Evolutionary conservation across 2,329 filamentous ascomycete species (phyloP).

Genomic region (Beauveria medogensis): DNA sequence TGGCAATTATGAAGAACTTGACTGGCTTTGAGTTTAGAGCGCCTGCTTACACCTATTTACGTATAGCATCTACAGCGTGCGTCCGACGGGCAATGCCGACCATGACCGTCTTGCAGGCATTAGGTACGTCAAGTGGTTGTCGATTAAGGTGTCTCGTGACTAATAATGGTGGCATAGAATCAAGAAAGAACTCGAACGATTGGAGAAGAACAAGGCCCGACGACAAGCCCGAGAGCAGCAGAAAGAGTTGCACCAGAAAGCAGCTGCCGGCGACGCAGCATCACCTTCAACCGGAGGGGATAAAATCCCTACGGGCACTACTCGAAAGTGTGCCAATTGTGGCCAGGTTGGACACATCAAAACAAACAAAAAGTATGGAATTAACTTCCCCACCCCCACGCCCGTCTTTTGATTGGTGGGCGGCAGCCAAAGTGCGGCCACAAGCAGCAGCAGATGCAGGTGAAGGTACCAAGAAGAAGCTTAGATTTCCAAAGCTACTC

Average conservation of each 20-base stretch:
- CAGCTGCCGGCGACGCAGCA: conserved; percentile 35
- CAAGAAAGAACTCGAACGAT: conserved; percentile 63
- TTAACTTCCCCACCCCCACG: conserved; percentile 20
- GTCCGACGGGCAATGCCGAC: conserved; percentile 42
- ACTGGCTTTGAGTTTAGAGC: conserved; percentile 27
- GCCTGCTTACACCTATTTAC: conserved; percentile 31
- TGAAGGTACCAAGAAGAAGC: neutral
- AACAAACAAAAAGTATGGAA: conserved; percentile 88
- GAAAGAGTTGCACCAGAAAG: conserved; percentile 55
- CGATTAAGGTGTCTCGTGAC: neutral
- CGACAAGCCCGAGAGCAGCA: conserved; percentile 84
- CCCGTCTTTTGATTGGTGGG: conserved; percentile 27
- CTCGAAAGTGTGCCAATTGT: conserved; percentile 94
- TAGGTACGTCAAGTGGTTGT: conserved; percentile 23
- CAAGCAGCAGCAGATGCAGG: conserved; percentile 3
- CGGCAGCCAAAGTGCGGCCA: conserved; percentile 13
- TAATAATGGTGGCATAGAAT: conserved; percentile 25
- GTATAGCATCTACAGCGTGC: conserved; percentile 41
- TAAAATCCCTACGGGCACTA: conserved; percentile 57
- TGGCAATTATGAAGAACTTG: conserved; percentile 22
- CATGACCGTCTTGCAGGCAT: conserved; percentile 39
- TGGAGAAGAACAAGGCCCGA: conserved; percentile 86
- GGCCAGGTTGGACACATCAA: conserved; percentile 97
- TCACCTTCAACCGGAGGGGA: conserved; percentile 41
- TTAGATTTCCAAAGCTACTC: neutral